Evolutionary conservation across 2,329 filamentous ascomycete genomes (phyloP), one percentile per base, ranked within the genome.

Genomic region (Phialocephala sp.): DNA sequence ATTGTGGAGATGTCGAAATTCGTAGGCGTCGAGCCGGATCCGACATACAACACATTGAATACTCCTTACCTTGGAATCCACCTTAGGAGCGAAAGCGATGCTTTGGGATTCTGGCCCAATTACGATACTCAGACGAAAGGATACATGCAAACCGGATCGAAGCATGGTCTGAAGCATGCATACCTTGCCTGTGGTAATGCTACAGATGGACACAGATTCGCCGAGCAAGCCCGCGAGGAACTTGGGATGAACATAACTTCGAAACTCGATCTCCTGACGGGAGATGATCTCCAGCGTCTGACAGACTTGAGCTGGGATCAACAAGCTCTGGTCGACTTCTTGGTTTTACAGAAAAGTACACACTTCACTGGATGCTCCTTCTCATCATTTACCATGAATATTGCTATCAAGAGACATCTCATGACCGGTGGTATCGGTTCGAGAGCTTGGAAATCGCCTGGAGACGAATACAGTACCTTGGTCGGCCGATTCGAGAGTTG

Each of bases 271-370:
- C 70, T 85, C 1, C 75, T 85, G 6, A 75, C 78, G 66, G 64
- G 72, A 22, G 66, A 71, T 27, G 80, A 82, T 59, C 71, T 77
- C 1, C 66, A 66, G 20, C 67, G 66, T 11, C 74, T 85, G 5
- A 64, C 75, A 14, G 64, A 65, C 22, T 71, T 85, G 43, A 79
- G 74, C 22, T 83, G 79, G 79, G 82, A 84, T 71, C 83, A 85
- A 73, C 79, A 81, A 64, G 80, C 79, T 2, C 73, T 85, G 22
- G 79, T 85, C 8, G 83, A 86, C 72, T 84, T 81, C 72, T 81
- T 84, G 68, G 78, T 85, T 4, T 73, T 84, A 69, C 73, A 80
- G 59, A 76, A 80, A 32, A 79, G 80, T 22, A 79, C 77, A 12
- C 73, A 79, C 20, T 79, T 84, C 64, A 77, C 78, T 0, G 83